Percentiles rank a stretch among this genome's conserved stretches.
These are phyloP conservation scores for Phoenix roebelenii DNA, from an alignment of 176 grass and related monocot genomes.

Conservation along the genomic window DNA sequence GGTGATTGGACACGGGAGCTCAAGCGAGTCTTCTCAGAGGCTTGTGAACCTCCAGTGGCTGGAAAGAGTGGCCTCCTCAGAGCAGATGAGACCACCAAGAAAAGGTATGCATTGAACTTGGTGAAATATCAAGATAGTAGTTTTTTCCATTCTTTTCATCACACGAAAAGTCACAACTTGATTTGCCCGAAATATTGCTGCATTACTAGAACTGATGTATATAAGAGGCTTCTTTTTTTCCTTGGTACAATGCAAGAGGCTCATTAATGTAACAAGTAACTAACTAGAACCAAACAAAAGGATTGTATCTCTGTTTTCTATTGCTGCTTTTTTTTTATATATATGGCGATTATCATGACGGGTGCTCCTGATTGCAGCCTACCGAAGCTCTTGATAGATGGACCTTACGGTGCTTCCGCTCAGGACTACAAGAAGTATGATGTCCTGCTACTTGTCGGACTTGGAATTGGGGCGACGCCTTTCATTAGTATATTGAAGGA, in stretches of 20 bases:
- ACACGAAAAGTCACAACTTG: no score
- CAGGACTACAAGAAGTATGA: slow-evolving; percentile 98
- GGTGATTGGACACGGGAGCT: slow-evolving; percentile 98
- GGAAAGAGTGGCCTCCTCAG: slow-evolving; percentile 97
- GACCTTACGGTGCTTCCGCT: slow-evolving; percentile 89
- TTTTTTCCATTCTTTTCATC: neutral
- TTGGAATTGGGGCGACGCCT: slow-evolving; percentile 68
- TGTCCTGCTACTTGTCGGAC: slow-evolving; percentile 90
- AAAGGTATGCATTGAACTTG: slow-evolving; percentile 40
- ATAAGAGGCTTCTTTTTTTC: no score
- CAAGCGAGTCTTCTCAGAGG: slow-evolving; percentile 72
- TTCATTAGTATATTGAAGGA: slow-evolving; percentile 26
- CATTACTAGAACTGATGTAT: no score
- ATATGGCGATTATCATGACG: no score
- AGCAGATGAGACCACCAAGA: slow-evolving; percentile 91
- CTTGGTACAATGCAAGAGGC: no score
- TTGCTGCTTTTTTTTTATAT: no score
- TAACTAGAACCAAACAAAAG: no score
- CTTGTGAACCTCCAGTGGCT: slow-evolving; percentile 68
- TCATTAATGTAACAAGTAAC: no score
- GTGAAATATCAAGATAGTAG: slow-evolving; percentile 10
- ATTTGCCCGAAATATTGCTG: no score
- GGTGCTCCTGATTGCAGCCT: slow-evolving; percentile 39
- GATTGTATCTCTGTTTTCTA: no score
- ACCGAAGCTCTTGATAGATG: slow-evolving; percentile 94